Evolutionary conservation across 176 grass and related monocot genomes (phyloP).

Genomic region (Paspalum notatum): DNA sequence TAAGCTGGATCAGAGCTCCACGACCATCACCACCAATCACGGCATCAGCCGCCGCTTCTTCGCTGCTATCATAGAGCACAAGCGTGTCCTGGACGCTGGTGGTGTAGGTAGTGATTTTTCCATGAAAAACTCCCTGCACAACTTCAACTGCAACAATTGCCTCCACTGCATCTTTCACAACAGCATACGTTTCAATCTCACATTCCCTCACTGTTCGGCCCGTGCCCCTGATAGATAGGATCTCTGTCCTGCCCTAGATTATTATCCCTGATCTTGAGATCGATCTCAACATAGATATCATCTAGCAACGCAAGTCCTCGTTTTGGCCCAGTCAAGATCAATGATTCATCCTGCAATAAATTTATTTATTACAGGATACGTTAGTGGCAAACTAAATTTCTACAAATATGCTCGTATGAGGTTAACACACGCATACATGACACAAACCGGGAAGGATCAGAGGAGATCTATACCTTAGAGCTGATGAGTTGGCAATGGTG

Average conservation of each 20-base stretch:
- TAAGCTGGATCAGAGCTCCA: not conserved
- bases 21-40: not conserved
- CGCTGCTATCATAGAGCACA: not conserved
- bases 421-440: not conserved
- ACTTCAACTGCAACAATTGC: not conserved
- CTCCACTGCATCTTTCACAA: not conserved
- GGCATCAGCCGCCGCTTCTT: not conserved
- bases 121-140: not conserved
- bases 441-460: not conserved
- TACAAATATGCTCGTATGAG: not conserved
- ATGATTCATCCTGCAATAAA: not conserved
- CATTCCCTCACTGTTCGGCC: not conserved
- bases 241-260: not conserved
- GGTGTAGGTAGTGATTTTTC: not conserved
- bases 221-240: not conserved
- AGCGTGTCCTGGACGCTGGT: not conserved
- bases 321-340: conserved; percentile 17
- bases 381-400: not conserved
- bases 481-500: conserved; percentile 17
- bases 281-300: not conserved
- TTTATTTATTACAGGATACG: not conserved
- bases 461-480: not conserved
- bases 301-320: not conserved
- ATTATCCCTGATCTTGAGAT: conserved; percentile 12
- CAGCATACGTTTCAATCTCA: not conserved